These are phyloP conservation scores for Wickerhamiella parazyma DNA, from an alignment of 805 yeast species.

Conservation along the genomic window DNA sequence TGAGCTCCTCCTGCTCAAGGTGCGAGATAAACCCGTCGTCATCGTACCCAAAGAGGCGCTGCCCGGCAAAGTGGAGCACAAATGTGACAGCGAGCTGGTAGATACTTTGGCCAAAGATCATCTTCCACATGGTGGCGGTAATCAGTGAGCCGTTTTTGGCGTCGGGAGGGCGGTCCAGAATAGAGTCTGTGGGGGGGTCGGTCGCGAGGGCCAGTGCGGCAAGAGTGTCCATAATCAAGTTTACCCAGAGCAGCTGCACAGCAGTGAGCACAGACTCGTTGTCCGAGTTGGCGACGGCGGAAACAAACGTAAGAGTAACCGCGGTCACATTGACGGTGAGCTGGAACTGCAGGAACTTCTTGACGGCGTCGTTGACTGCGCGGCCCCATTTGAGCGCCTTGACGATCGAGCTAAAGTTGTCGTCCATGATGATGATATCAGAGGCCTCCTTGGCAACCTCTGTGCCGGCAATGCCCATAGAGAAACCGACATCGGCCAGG, in stretches of 20 bases:
- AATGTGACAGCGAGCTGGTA: slow-evolving; percentile 74
- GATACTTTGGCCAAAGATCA: slow-evolving; percentile 79
- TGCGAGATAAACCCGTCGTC: slow-evolving; percentile 22
- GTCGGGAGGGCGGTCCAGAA: slow-evolving; percentile 68
- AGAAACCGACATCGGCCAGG: slow-evolving; percentile 93
- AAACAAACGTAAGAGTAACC: slow-evolving; percentile 82
- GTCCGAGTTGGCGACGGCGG: slow-evolving; percentile 73
- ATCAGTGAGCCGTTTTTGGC: slow-evolving; percentile 71
- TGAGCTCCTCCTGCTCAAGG: slow-evolving; percentile 44
- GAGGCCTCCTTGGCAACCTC: slow-evolving; percentile 98
- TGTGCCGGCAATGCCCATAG: slow-evolving; percentile 98
- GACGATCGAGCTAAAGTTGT: slow-evolving; percentile 87
- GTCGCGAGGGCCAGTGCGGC: slow-evolving; percentile 97
- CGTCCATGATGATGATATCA: slow-evolving; percentile 83
- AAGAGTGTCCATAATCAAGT: slow-evolving; percentile 93
- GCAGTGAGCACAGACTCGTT: slow-evolving; percentile 88
- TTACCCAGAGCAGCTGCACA: slow-evolving; percentile 94
- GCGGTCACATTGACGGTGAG: slow-evolving; percentile 94
- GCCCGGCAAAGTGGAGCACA: slow-evolving; percentile 67
- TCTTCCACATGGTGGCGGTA: slow-evolving; percentile 92
- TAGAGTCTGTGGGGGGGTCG: slow-evolving; percentile 80
- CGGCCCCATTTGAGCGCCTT: slow-evolving; percentile 98
- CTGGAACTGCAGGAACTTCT: slow-evolving; percentile 92
- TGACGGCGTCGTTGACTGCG: slow-evolving; percentile 79
- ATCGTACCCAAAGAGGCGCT: slow-evolving; percentile 33